phyloP scores from a whole-genome alignment of 495 filamentous ascomycete species.

The Penicillium crystallinum region DNA sequence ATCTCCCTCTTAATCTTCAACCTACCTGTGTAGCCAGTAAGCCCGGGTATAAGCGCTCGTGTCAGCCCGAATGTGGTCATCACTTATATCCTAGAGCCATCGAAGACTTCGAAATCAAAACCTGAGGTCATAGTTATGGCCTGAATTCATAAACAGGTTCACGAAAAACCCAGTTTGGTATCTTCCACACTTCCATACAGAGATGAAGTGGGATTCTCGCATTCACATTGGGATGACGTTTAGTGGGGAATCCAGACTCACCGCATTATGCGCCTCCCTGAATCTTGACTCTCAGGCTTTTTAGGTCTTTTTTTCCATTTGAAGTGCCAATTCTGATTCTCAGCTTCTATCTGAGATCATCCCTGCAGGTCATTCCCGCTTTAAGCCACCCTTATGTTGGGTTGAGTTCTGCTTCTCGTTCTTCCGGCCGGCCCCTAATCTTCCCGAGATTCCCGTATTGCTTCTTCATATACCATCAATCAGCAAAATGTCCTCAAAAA shows the following conservation, averaged over 20 bases:
- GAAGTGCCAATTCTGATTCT: neutral
- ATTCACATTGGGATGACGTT: slow-evolving; percentile 6
- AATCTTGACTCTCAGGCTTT: neutral
- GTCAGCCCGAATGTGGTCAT: neutral
- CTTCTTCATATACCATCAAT: neutral
- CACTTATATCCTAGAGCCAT: too few species aligned
- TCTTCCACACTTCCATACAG: too few species aligned
- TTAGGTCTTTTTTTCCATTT: slow-evolving; percentile 4
- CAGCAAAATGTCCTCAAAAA: slow-evolving; percentile 19
- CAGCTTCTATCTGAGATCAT: neutral
- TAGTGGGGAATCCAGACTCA: slow-evolving; percentile 11
- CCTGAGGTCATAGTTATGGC: too few species aligned
- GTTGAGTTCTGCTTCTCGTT: slow-evolving; percentile 3
- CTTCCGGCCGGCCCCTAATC: slow-evolving; percentile 23
- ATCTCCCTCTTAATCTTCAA: neutral
- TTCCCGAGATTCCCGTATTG: slow-evolving; percentile 13
- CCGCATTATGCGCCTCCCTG: slow-evolving; percentile 3
- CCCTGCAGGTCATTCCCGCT: neutral
- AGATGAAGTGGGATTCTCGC: neutral
- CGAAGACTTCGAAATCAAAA: too few species aligned
- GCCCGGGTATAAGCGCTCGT: neutral
- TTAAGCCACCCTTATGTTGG: neutral
- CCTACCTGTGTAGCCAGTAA: neutral
- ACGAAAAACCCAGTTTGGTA: too few species aligned
- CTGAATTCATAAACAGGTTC: too few species aligned